phyloP scores from a whole-genome alignment of 2,329 filamentous ascomycete genomes.

The Aspergillus sp. region DNA sequence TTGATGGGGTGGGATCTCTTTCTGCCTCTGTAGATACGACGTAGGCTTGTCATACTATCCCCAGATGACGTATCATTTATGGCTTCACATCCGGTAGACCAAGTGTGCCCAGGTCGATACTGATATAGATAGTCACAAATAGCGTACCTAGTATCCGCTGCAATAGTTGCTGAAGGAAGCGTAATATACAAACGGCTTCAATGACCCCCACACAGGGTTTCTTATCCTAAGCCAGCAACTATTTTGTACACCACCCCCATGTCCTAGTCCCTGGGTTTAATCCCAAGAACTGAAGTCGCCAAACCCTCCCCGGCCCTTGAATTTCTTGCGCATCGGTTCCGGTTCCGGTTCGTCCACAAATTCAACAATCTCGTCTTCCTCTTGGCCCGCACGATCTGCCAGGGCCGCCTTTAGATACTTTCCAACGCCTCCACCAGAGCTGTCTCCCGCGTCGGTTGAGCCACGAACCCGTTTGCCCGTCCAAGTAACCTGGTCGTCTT shows the following conservation, averaged over 20 bases:
- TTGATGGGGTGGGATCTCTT: too few species aligned
- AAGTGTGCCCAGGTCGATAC: too few species aligned
- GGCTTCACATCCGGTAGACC: neutral
- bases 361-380: conserved; percentile 60
- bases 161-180: too few species aligned
- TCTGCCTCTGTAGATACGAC: neutral
- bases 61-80: neutral
- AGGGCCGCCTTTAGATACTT: conserved; percentile 74
- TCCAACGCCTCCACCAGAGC: conserved; percentile 57
- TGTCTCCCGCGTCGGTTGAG: conserved; percentile 48
- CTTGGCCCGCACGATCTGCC: conserved; percentile 32
- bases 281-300: conserved; percentile 92
- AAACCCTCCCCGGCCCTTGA: conserved; percentile 69
- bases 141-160: too few species aligned
- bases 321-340: conserved; percentile 77
- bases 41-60: neutral
- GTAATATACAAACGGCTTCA: too few species aligned
- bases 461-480: conserved; percentile 85
- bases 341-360: conserved; percentile 59
- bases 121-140: too few species aligned
- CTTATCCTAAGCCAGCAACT: neutral
- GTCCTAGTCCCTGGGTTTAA: neutral
- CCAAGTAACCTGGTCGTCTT: conserved; percentile 91
- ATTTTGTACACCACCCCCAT: neutral
- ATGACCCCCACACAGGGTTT: neutral